Base-by-base conservation (phyloP, 306 rosid species). In the barrel medic (Medicago truncatula) region DNA sequence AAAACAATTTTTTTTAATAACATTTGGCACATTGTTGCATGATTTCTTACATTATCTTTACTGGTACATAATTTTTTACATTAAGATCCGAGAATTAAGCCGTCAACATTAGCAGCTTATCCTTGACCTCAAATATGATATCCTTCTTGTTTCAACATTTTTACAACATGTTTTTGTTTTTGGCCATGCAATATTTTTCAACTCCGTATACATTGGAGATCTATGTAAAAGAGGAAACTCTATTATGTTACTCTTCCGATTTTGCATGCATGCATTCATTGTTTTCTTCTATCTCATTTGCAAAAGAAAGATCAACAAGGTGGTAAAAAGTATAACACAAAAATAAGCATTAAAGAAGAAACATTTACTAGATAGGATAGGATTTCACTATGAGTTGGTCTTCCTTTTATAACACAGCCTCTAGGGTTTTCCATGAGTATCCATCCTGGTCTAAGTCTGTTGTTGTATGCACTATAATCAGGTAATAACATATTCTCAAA, bases 391-490 rank as follows among this genome's bases (percentile, higher is more conserved):
- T 85, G 88, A 80, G 81, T 75, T 85, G 88, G 88, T 81, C 88
- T 78, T 85, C 84, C 12, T 71, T 90, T 76, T 88, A 76, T 67
- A 69, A 60, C 63, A 85, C 83, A 70, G 87, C 91, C 72, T 88
- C 93, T 9, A 85, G 79, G 80, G 74, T 86, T 60, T 86, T 86
- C 71, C 83, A 79, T 54, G 88, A 87, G 39, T 61, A 87, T 78
- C 92, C 97, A 61, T 82, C 85, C 9, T 79, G 84, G 76, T 81
- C 97, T 67, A 89, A 86, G 89, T 38, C 89, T 52, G 85, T 92
- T 39, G 73, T 92, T 46, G 84, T 92, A 61, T 82, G 91, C 90
- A 84, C 98, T 77, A 77, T 90, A 73, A 80, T 92, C 77, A 86
- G 98, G 98, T 94, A 67, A 36, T 54, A 5, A 66, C 20, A 50